Base-by-base conservation (phyloP, 768 basidiomycete genomes). In the Amanita rubescens region DNA sequence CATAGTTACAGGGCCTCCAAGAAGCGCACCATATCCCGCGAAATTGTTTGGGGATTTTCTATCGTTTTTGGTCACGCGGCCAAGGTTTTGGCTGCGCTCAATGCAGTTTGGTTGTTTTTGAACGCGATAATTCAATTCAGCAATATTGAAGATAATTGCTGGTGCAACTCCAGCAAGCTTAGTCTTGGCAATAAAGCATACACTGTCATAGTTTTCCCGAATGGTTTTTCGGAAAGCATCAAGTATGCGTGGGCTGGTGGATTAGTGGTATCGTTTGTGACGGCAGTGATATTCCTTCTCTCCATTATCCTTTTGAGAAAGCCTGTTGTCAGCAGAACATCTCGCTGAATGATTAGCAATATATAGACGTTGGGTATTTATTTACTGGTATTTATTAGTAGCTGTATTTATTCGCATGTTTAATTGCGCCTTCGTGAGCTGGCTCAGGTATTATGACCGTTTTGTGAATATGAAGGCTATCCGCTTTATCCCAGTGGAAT, bases 211-310 rank as follows among this genome's bases (percentile, higher is more conserved):
- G 17, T 39, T 0, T 43, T 61, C 2, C 41, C 47, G 3, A 0
- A 5, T 1, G 51, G 43, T 4, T 72, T 72, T 38, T 20, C 70
- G 7, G 22, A 35, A 6, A 30, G 51, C 39, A 68, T 68, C 60
- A 63, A 53, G 34, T 27, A 10, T 0, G 68, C 69, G 11, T 75
- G 75, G 73, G 64, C 68, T 42, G 70, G 72, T 0, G 74, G 66
- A n/a, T 33, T 52, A 22, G 15, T 43, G 14, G 20, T 52, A 27
- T 35, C 32, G 5, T 32, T 33, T 11, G 5, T 5, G 4, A 44
- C 30, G 20, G 51, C 51, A 69, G 67, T 11, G 68, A 66, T 51
- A 43, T 65, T 49, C 19, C 7, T 20, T 24, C 12, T 34, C 22
- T 33, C 47, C 22, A 35, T 49, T 24, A 37, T 5, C 9, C 47